phyloP scores from a whole-genome alignment of 2,329 filamentous ascomycete genomes.

The Aspergillus niger region DNA sequence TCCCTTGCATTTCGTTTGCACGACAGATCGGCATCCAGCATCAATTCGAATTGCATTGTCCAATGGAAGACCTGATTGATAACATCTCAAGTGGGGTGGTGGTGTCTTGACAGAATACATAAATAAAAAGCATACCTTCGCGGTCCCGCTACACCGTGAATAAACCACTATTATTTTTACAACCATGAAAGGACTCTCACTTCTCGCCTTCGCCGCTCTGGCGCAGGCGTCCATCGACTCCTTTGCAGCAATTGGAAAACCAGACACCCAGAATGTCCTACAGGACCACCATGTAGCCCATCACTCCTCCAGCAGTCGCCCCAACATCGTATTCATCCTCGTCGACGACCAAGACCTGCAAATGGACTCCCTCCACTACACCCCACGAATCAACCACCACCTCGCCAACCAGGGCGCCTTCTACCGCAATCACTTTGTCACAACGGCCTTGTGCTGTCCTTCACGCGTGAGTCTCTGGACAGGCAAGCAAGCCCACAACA shows the following conservation, averaged over 20 bases:
- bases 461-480: slow-evolving; percentile 65
- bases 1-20: neutral
- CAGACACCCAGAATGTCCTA: neutral
- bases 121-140: no score
- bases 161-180: neutral
- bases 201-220: neutral
- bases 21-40: neutral
- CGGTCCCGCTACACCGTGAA: neutral
- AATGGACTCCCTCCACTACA: slow-evolving; percentile 61
- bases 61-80: no score
- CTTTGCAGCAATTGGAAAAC: no score
- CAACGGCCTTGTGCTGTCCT: slow-evolving; percentile 66
- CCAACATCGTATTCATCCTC: slow-evolving; percentile 66
- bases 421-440: slow-evolving; percentile 65
- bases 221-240: neutral
- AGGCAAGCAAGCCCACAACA: slow-evolving; percentile 66
- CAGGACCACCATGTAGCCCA: neutral
- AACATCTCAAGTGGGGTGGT: no score
- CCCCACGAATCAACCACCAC: slow-evolving; percentile 57
- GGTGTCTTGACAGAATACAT: no score
- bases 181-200: neutral
- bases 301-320: slow-evolving; percentile 12
- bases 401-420: slow-evolving; percentile 58
- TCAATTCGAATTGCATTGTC: no score
- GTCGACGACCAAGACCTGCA: slow-evolving; percentile 67